Conservation (phyloP, 768 basidiomycete species). For the Astraeus odoratus region DNA sequence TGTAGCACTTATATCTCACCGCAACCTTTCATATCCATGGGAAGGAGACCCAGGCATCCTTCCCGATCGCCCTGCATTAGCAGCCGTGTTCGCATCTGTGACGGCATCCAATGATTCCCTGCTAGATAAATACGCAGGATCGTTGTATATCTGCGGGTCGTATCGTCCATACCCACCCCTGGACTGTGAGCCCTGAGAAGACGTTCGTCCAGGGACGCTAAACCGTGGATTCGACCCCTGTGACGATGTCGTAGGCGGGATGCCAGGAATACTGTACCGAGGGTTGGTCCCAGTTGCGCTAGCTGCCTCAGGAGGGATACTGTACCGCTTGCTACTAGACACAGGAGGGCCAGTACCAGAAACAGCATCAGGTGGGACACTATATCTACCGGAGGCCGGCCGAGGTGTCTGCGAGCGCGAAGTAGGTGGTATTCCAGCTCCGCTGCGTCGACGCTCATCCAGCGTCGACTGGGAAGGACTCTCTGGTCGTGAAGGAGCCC, state of each 20-base stretch:
- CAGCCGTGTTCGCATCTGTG: conserved; percentile 19
- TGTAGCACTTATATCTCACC: conserved; percentile 5
- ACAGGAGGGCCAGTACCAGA: conserved; percentile 8
- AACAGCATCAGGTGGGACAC: conserved; percentile 3
- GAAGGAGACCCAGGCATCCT: conserved; percentile 16
- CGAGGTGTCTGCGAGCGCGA: conserved; percentile 9
- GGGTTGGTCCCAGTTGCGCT: background rate
- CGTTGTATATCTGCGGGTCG: conserved; percentile 20
- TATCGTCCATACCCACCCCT: conserved; percentile 14
- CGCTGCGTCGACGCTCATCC: conserved; percentile 19
- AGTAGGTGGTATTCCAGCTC: conserved; percentile 22
- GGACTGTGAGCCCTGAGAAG: conserved; percentile 14
- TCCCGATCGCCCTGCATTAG: conserved; percentile 17
- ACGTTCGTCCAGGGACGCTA: conserved; percentile 6
- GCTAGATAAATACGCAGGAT: conserved; percentile 19
- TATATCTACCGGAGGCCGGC: conserved; percentile 2
- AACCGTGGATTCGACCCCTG: background rate
- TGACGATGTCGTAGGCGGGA: conserved; percentile 13
- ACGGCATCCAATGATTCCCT: conserved; percentile 22
- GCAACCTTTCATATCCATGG: conserved; percentile 12
- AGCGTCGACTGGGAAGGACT: conserved; percentile 14
- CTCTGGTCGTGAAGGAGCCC: conserved; percentile 7
- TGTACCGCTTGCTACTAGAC: conserved; percentile 1
- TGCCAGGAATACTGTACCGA: conserved; percentile 5
- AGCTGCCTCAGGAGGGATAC: background rate